Conservation (phyloP, 1,139 yeast genomes). For the Diutina ranongensis region DNA sequence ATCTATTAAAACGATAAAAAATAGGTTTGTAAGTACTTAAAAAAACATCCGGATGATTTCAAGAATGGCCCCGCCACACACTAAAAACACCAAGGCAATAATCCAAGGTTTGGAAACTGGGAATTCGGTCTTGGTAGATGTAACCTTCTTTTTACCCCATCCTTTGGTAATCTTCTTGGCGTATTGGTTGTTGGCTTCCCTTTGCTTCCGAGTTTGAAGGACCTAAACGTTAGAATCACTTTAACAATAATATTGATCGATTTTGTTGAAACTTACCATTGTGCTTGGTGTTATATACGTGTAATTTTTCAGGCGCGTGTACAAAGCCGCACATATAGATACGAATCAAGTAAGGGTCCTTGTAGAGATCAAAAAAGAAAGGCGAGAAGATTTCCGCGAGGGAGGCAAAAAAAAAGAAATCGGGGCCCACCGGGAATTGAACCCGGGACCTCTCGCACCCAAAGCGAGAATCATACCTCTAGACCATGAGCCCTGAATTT, state of each 20-base stretch:
- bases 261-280: background rate
- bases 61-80: constrained; percentile 75
- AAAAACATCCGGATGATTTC: constrained; percentile 50
- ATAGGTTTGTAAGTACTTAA: background rate
- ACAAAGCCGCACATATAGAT: background rate
- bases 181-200: constrained; percentile 72
- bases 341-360: no score
- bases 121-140: constrained; percentile 21
- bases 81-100: constrained; percentile 49
- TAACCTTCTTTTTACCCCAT: constrained; percentile 51
- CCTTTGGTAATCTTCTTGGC: constrained; percentile 60
- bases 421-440: constrained; percentile 2
- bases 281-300: background rate
- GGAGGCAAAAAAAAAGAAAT: background rate
- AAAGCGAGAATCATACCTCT: constrained; percentile 3
- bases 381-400: no score
- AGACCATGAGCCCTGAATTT: constrained; percentile 2
- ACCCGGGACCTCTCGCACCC: constrained; percentile 4
- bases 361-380: no score
- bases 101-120: constrained; percentile 55
- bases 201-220: constrained; percentile 71
- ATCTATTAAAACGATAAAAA: background rate
- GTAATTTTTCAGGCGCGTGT: background rate
- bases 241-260: no score
- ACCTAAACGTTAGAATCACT: constrained; percentile 20